Percentiles rank a stretch among this genome's conserved stretches.
Conservation (phyloP, 495 filamentous ascomycete genomes). For the Aspergillus kassunensis region DNA sequence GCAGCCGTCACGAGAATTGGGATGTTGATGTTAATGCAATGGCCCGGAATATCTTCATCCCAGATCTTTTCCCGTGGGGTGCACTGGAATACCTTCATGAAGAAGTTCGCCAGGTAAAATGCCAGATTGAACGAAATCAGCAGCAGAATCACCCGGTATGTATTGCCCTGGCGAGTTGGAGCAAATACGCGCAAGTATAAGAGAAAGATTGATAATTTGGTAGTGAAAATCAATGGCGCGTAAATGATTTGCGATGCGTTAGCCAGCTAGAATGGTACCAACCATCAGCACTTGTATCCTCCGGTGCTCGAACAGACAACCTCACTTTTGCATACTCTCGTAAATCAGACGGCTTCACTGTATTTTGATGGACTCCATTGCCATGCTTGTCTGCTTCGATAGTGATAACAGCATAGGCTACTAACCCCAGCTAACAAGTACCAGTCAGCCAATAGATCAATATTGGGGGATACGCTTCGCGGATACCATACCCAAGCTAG, state of each 20-base stretch:
- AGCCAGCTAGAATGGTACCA: slow-evolving; percentile 23
- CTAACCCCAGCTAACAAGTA: slow-evolving; percentile 14
- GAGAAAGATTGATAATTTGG: slow-evolving; percentile 38
- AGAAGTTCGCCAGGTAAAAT: slow-evolving; percentile 30
- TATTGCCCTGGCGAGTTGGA: slow-evolving; percentile 21
- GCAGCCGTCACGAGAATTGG: slow-evolving; percentile 29
- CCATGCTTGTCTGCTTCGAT: slow-evolving; percentile 22
- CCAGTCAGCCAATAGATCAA: background rate
- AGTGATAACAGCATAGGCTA: slow-evolving; percentile 20
- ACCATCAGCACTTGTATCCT: background rate
- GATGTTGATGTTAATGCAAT: slow-evolving; percentile 27
- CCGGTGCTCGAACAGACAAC: background rate
- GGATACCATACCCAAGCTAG: slow-evolving; percentile 21
- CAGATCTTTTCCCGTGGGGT: slow-evolving; percentile 28
- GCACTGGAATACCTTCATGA: slow-evolving; percentile 36
- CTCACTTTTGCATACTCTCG: slow-evolving; percentile 14
- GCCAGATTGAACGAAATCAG: slow-evolving; percentile 29
- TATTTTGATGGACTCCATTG: slow-evolving; percentile 14
- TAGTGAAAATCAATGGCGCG: slow-evolving; percentile 31
- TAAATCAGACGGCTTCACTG: slow-evolving; percentile 8
- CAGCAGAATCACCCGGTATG: slow-evolving; percentile 28
- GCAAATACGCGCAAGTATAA: slow-evolving; percentile 39
- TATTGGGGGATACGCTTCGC: background rate
- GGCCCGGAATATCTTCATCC: slow-evolving; percentile 23
- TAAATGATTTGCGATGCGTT: slow-evolving; percentile 34